phyloP scores from a whole-genome alignment of 306 rosid species.

The apple (Malus domestica) region DNA sequence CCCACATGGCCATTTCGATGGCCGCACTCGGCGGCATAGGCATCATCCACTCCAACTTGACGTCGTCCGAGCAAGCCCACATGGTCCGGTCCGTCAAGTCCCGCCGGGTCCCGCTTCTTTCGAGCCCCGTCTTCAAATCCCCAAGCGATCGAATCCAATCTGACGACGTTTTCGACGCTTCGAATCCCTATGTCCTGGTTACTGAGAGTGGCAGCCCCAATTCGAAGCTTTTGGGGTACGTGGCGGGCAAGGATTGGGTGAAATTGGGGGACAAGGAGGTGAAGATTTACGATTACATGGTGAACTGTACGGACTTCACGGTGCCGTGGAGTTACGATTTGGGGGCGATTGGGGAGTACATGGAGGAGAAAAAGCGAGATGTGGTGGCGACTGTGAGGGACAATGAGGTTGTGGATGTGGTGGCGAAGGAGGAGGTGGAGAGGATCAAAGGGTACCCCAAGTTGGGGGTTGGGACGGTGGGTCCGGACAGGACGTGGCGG shows the following conservation, averaged over 20 bases:
- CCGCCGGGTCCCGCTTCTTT: constrained; percentile 65
- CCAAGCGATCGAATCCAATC: constrained; percentile 36
- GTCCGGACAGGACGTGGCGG: constrained; percentile 62
- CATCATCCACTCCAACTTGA: constrained; percentile 50
- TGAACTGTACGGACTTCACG: constrained; percentile 13
- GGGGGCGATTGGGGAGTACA: constrained; percentile 17
- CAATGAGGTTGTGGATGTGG: constrained; percentile 50
- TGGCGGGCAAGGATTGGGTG: constrained; percentile 40
- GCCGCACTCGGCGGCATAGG: constrained; percentile 78
- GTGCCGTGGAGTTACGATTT: constrained; percentile 50
- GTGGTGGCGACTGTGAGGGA: constrained; percentile 41
- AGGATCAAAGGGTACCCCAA: constrained; percentile 60
- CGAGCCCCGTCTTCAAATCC: constrained; percentile 42
- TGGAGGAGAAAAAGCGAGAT: constrained; percentile 32
- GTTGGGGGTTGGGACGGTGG: constrained; percentile 56
- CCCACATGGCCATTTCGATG: constrained; percentile 70
- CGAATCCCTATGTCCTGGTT: constrained; percentile 46
- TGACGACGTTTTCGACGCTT: constrained; percentile 34
- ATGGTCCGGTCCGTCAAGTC: constrained; percentile 57
- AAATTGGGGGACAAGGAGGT: constrained; percentile 28
- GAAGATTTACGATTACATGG: constrained; percentile 45
- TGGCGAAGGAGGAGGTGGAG: constrained; percentile 58
- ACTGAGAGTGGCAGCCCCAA: constrained; percentile 42
- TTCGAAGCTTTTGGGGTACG: constrained; percentile 54
- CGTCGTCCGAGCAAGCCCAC: constrained; percentile 46